A percentile compares a stretch with the other conserved stretches of the same genome.
These are phyloP conservation scores for Hysterangium stoloniferum DNA, from an alignment of 768 basidiomycete species.

Conservation along the genomic window DNA sequence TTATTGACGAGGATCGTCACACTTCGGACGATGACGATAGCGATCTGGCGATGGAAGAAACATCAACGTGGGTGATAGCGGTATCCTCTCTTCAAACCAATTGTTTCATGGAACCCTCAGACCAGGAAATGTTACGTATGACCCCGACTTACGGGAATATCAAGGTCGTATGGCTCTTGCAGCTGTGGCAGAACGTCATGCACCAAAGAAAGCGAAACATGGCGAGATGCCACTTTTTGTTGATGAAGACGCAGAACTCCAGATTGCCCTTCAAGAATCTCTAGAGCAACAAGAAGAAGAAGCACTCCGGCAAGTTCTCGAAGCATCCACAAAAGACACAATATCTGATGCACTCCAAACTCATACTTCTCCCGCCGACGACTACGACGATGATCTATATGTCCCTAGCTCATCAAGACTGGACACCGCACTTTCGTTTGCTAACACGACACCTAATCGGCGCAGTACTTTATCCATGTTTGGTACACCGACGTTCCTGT, in stretches of 20 bases:
- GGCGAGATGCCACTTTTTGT: conserved; percentile 18
- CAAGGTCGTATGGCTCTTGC: conserved; percentile 54
- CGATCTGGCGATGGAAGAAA: conserved; percentile 76
- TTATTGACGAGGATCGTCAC: conserved; percentile 49
- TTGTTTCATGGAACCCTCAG: conserved; percentile 20
- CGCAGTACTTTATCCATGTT: conserved; percentile 27
- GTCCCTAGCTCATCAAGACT: conserved; percentile 43
- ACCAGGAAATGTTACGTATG: conserved; percentile 30
- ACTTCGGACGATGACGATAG: conserved; percentile 33
- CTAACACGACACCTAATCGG: conserved; percentile 34
- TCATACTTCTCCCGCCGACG: conserved; percentile 11
- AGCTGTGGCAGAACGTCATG: conserved; percentile 45
- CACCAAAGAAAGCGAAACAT: conserved; percentile 28
- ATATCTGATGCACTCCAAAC: conserved; percentile 2
- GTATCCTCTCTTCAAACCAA: background rate
- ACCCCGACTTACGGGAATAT: conserved; percentile 58
- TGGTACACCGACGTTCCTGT: conserved; percentile 30
- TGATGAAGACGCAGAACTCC: conserved; percentile 18
- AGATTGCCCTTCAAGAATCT: conserved; percentile 27
- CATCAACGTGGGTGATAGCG: conserved; percentile 46
- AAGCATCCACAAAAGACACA: conserved; percentile 19
- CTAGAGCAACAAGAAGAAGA: conserved; percentile 33
- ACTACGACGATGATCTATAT: conserved; percentile 40
- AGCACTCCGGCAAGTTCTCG: conserved; percentile 22
- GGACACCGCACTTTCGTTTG: conserved; percentile 63